These are phyloP conservation scores for Eutrema yunnanense DNA, from an alignment of 345 rosid species.

Conservation along the genomic window DNA sequence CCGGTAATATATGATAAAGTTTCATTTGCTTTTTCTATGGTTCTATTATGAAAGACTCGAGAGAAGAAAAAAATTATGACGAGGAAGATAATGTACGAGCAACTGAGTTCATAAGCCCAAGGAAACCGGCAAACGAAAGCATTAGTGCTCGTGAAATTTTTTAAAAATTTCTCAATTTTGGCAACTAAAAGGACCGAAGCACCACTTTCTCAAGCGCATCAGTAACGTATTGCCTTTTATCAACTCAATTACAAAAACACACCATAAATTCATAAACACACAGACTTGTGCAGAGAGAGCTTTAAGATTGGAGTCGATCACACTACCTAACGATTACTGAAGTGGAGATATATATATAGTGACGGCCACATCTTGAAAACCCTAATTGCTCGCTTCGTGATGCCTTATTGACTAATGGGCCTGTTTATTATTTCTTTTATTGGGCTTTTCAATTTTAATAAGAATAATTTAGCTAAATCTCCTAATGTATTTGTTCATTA, in stretches of 20 bases:
- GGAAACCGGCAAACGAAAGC: conserved; percentile 27
- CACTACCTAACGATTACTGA: too few species aligned
- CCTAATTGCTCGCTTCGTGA: neutral
- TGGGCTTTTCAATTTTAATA: neutral
- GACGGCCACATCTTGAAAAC: conserved; percentile 9
- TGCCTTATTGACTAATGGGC: neutral
- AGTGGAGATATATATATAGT: neutral
- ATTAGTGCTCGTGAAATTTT: conserved; percentile 22
- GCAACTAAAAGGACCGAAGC: conserved; percentile 38
- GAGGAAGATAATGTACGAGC: conserved; percentile 11
- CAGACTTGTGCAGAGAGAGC: neutral
- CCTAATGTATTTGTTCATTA: neutral
- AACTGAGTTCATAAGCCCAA: conserved; percentile 28
- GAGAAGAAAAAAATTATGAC: neutral
- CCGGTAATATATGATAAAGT: neutral
- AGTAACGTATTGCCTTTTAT: conserved; percentile 28
- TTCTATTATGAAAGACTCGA: neutral
- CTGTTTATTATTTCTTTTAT: neutral
- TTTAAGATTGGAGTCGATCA: too few species aligned
- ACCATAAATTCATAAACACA: neutral
- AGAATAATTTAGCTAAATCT: neutral
- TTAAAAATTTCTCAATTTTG: neutral
- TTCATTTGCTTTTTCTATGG: neutral
- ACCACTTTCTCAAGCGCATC: conserved; percentile 36
- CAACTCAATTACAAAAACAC: neutral